phyloP scores from a whole-genome alignment of 129 eudicot genomes.

The Tagetes erecta region DNA sequence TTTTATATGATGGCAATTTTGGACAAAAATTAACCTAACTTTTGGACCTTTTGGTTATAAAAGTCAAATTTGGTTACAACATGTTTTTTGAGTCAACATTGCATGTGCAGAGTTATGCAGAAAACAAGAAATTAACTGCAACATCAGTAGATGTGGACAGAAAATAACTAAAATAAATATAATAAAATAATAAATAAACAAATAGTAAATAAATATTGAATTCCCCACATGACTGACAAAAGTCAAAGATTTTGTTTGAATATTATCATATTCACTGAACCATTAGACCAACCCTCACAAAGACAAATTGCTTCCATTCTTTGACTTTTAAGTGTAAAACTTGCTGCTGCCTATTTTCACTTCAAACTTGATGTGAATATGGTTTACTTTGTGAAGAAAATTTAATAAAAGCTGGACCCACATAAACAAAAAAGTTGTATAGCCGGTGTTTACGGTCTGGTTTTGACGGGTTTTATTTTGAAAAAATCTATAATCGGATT shows the following conservation, averaged over 20 bases:
- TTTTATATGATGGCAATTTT: slow-evolving; percentile 36
- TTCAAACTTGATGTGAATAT: slow-evolving; percentile 5
- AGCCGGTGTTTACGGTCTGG: no score
- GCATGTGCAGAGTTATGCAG: slow-evolving; percentile 72
- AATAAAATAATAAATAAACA: neutral
- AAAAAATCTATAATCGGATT: no score
- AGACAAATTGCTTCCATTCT: slow-evolving; percentile 13
- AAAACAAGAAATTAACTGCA: slow-evolving; percentile 43
- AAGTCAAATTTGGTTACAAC: slow-evolving; percentile 67
- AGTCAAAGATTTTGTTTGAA: slow-evolving; percentile 37
- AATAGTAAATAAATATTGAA: slow-evolving; percentile 9
- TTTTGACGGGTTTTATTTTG: no score
- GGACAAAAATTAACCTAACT: slow-evolving; percentile 67
- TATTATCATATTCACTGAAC: slow-evolving; percentile 14
- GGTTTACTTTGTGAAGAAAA: neutral
- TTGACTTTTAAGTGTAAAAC: slow-evolving; percentile 26
- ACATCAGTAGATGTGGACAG: slow-evolving; percentile 33
- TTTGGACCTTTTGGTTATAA: slow-evolving; percentile 38
- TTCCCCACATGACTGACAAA: slow-evolving; percentile 37
- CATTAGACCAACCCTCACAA: slow-evolving; percentile 28
- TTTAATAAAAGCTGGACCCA: neutral
- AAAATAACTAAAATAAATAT: neutral
- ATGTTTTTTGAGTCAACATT: slow-evolving; percentile 72
- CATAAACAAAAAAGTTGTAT: neutral
- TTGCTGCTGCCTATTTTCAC: neutral